A percentile compares a stretch with the other conserved stretches of the same genome.
phyloP scores from a whole-genome alignment of 2,329 filamentous ascomycete genomes.

The Neopestalotiopsis rosae region DNA sequence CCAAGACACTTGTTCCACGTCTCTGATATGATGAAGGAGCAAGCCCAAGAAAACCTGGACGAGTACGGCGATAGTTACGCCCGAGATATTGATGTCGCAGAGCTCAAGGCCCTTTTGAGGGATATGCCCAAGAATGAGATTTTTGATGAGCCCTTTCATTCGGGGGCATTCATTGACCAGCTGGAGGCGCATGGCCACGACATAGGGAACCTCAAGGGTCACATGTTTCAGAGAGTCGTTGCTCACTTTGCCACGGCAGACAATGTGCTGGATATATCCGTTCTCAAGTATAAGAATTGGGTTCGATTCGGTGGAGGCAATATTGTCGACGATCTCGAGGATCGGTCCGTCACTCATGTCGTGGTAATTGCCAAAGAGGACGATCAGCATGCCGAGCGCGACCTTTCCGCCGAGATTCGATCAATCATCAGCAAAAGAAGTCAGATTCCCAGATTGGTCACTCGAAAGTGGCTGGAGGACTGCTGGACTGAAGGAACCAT shows the following conservation, averaged over 20 bases:
- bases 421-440: constrained; percentile 49
- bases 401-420: constrained; percentile 50
- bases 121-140: constrained; percentile 57
- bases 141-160: constrained; percentile 45
- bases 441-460: constrained; percentile 72
- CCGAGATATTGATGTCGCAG: constrained; percentile 68
- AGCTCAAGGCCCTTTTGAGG: constrained; percentile 60
- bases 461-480: constrained; percentile 73
- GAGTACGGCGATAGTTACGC: constrained; percentile 83
- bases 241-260: constrained; percentile 45
- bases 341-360: constrained; percentile 72
- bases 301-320: constrained; percentile 73
- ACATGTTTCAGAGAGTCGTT: constrained; percentile 56
- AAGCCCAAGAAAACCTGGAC: constrained; percentile 71
- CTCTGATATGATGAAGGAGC: constrained; percentile 57
- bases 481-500: constrained; percentile 81
- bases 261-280: constrained; percentile 36
- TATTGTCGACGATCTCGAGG: constrained; percentile 55
- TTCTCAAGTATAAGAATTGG: constrained; percentile 58
- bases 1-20: constrained; percentile 75
- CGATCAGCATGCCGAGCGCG: constrained; percentile 34
- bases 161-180: constrained; percentile 54
- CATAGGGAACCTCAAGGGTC: constrained; percentile 53
- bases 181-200: constrained; percentile 62
- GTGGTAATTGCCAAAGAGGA: constrained; percentile 59